These are phyloP conservation scores for Hypoxylon sp. DNA, from an alignment of 2,329 filamentous ascomycete genomes.

Conservation along the genomic window DNA sequence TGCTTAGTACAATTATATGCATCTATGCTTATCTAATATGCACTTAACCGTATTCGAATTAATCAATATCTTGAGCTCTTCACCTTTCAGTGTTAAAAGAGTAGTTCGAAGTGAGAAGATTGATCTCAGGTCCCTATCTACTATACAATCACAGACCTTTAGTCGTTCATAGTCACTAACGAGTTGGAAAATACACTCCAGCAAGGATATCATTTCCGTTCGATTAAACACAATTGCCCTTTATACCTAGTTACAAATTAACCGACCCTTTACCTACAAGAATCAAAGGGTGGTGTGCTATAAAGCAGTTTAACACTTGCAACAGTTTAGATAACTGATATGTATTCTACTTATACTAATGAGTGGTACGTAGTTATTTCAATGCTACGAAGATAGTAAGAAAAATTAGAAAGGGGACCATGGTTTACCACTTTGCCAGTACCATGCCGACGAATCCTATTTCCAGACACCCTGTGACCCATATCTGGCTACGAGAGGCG, in stretches of 20 bases:
- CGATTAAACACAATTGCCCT: not conserved
- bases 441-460: not conserved
- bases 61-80: no score
- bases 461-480: not conserved
- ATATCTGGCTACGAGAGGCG: no score
- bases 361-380: no score
- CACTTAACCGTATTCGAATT: no score
- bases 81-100: not conserved
- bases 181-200: no score
- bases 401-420: no score
- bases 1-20: slow-evolving; percentile 15
- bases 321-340: not conserved
- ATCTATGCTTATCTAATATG: slow-evolving; percentile 1
- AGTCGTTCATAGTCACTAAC: no score
- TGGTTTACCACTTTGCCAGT: not conserved
- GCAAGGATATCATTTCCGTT: not conserved
- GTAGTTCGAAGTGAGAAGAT: not conserved
- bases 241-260: not conserved
- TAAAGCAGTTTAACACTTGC: not conserved
- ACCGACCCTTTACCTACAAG: not conserved
- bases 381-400: no score
- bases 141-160: no score
- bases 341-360: no score
- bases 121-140: not conserved
- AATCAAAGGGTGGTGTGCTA: not conserved